These are phyloP conservation scores for Termitomyces sp. DNA, from an alignment of 768 basidiomycete genomes.

Conservation along the genomic window DNA sequence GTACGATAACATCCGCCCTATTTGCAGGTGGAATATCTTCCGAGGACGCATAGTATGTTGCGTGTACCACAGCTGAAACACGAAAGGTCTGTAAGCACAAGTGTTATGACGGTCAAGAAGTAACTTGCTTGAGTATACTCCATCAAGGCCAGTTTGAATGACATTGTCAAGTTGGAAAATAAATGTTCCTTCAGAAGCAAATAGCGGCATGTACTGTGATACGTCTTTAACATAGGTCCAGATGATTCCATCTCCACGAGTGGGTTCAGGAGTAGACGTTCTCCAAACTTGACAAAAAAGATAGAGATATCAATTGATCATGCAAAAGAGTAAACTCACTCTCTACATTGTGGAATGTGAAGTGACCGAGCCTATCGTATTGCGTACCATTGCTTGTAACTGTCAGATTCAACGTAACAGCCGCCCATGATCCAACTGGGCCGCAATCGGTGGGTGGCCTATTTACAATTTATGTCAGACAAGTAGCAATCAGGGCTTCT, in stretches of 20 bases:
- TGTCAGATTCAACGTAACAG: constrained; percentile 70
- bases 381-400: constrained; percentile 76
- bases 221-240: constrained; percentile 79
- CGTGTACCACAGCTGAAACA: constrained; percentile 52
- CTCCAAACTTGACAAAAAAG: constrained; percentile 48
- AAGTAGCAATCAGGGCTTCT: not conserved
- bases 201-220: constrained; percentile 66
- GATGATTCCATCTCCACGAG: constrained; percentile 58
- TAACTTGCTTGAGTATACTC: constrained; percentile 60
- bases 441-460: constrained; percentile 76
- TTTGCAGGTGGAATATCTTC: constrained; percentile 47
- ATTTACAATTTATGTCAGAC: not conserved
- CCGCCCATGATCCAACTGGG: constrained; percentile 64
- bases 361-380: constrained; percentile 65
- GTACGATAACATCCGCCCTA: constrained; percentile 60
- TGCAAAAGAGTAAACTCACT: constrained; percentile 34
- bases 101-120: not conserved
- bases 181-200: constrained; percentile 60
- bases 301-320: not conserved
- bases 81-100: not conserved
- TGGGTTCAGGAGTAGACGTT: constrained; percentile 77
- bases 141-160: constrained; percentile 49
- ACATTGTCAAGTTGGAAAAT: constrained; percentile 73
- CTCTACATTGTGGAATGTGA: constrained; percentile 75
- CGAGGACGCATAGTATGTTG: constrained; percentile 68